Evolutionary conservation across 2,329 filamentous ascomycete genomes (phyloP).

Genomic region (Amauroascus niger): DNA sequence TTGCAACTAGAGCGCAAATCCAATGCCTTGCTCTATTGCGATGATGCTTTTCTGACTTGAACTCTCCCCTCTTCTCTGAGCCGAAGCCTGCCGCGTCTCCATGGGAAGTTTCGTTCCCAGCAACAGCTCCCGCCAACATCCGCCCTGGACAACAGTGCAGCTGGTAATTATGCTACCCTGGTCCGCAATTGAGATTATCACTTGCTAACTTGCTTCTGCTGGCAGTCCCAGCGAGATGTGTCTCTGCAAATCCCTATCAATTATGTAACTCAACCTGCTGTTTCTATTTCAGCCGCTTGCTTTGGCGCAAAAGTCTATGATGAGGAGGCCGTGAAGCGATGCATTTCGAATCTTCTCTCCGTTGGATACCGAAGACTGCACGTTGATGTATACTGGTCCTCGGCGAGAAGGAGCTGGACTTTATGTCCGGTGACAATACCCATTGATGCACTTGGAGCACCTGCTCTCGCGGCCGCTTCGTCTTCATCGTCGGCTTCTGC

Average conservation of each 20-base stretch:
- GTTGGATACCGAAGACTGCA: conserved; percentile 50
- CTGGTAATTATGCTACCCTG: conserved; percentile 26
- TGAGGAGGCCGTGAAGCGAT: conserved; percentile 42
- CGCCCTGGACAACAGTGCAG: conserved; percentile 33
- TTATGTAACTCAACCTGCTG: conserved; percentile 48
- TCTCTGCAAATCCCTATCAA: conserved; percentile 52
- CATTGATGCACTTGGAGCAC: conserved; percentile 20
- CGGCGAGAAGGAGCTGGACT: conserved; percentile 44
- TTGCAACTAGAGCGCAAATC: neutral
- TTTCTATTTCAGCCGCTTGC: conserved; percentile 50
- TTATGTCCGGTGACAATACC: conserved; percentile 52
- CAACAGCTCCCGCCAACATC: conserved; percentile 26
- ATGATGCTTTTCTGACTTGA: neutral
- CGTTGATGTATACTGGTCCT: conserved; percentile 57
- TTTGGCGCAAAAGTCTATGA: conserved; percentile 48
- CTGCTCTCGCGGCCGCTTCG: conserved; percentile 1
- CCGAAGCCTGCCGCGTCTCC: conserved; percentile 13
- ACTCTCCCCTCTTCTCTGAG: neutral
- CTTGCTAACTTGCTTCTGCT: conserved; percentile 13
- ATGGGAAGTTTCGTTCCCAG: conserved; percentile 38
- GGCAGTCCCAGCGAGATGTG: conserved; percentile 53
- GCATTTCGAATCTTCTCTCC: conserved; percentile 54
- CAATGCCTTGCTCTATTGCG: neutral
- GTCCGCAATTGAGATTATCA: neutral
- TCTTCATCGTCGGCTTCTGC: neutral